Evolutionary conservation across 2,329 filamentous ascomycete genomes (phyloP), one percentile per base, ranked within the genome.

Genomic region (Arthrinium phaeospermum): DNA sequence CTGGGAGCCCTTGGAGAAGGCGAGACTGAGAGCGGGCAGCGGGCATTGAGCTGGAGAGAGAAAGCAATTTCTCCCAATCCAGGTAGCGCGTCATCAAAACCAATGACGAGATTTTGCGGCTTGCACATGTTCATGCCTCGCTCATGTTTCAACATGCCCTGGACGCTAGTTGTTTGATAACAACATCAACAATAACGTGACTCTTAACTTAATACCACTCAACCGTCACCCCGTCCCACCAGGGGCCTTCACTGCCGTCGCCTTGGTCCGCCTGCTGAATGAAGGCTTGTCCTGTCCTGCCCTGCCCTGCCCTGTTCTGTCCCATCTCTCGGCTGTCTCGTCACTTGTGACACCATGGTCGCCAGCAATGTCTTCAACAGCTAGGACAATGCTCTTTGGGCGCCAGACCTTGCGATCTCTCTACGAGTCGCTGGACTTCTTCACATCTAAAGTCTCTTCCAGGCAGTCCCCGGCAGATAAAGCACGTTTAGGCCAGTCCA

Each of bases 321-420:
- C 37, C 19, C 57, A 64, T 41, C 37, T 41, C 19, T 64, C 30
- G 57, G 57, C 12, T 41, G 19, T 34, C 34, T 68, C 51, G 71
- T 61, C 51, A 74, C 67, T 37, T 46, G 75, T 69, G 61, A 74
- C 77, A 80, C 68, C 75, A 81, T 81, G 79, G 80, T 71, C 72
- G 72, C 71, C 68, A 71, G 75, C 77, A 72, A 81, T 81, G 80
- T 78, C 78, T 74, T 76, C 72, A 69, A 61, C 77, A 75, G 79
- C 75, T 81, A 81, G 79, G 76, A 75, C 79, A 73, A 77, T 75
- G 70, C 73, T 78, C 74, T 75, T 80, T 70, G 79, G 79, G 75
- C 76, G 79, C 68, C 76, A 79, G 71, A 74, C 74, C 72, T 79
- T 78, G 77, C 78, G 78, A 76, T 76, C 78, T 61, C 72, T 79